Conservation (phyloP, 73 alveolate genomes). For the Tetrahymena malaccensis region DNA sequence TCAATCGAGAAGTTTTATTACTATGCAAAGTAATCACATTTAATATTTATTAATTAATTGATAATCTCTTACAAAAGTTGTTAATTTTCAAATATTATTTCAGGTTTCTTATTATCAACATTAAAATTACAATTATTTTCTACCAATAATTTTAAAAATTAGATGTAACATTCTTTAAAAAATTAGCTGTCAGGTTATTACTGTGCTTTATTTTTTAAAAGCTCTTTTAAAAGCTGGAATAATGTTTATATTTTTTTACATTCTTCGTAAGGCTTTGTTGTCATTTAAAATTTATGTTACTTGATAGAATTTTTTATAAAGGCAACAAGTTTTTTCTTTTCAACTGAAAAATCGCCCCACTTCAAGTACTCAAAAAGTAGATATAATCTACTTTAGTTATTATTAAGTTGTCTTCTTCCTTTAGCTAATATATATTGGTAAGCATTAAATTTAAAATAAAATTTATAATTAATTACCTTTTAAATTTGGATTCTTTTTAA, state of each 20-base stretch:
- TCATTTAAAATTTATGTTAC: not conserved
- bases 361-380: not conserved
- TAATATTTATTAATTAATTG: too few relatives aligned
- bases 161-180: too few relatives aligned
- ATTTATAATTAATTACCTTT: not conserved
- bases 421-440: not conserved
- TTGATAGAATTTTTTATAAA: not conserved
- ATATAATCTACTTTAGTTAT: not conserved
- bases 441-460: too few relatives aligned
- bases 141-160: not conserved
- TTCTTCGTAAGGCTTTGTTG: not conserved
- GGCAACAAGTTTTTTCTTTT: not conserved
- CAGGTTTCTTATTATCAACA: too few relatives aligned
- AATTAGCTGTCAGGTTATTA: too few relatives aligned
- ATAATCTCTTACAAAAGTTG: too few relatives aligned
- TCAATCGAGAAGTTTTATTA: too few relatives aligned
- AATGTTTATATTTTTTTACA: not conserved
- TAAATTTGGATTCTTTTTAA: not conserved
- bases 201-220: too few relatives aligned
- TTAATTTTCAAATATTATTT: too few relatives aligned
- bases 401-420: not conserved
- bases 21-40: too few relatives aligned
- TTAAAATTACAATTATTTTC: not conserved
- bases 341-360: not conserved
- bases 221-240: too few relatives aligned